These are phyloP conservation scores for Sphaerostilbella broomeana DNA, from an alignment of 2,329 filamentous ascomycete species.

Conservation along the genomic window DNA sequence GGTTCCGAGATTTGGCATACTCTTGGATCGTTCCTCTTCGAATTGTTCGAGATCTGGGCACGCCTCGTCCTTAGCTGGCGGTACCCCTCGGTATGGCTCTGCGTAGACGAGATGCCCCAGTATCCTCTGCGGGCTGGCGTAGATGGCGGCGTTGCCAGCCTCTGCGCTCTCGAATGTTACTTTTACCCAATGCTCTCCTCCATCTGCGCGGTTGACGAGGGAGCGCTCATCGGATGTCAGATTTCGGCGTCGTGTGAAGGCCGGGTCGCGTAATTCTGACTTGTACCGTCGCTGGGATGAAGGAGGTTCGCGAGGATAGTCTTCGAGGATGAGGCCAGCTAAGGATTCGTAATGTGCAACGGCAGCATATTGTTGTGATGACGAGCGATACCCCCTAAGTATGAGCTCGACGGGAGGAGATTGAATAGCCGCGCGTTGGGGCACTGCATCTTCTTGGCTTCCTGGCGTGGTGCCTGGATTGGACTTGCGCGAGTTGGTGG, in stretches of 20 bases:
- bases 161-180: slow-evolving; percentile 71
- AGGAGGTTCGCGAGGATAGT: slow-evolving; percentile 83
- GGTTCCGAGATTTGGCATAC: slow-evolving; percentile 26
- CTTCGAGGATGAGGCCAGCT: slow-evolving; percentile 82
- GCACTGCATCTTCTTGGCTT: slow-evolving; percentile 34
- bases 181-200: slow-evolving; percentile 89
- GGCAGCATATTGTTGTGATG: slow-evolving; percentile 71
- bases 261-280: slow-evolving; percentile 65
- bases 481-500: slow-evolving; percentile 29
- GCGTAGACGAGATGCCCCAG: slow-evolving; percentile 65
- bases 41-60: slow-evolving; percentile 47
- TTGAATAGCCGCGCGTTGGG: slow-evolving; percentile 28
- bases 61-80: slow-evolving; percentile 57
- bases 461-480: slow-evolving; percentile 29
- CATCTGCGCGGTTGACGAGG: slow-evolving; percentile 74
- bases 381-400: slow-evolving; percentile 68
- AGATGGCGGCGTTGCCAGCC: slow-evolving; percentile 63
- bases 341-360: slow-evolving; percentile 84
- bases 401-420: slow-evolving; percentile 64
- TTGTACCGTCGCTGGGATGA: slow-evolving; percentile 64
- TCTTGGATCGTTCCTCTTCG: slow-evolving; percentile 29
- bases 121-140: slow-evolving; percentile 64
- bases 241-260: slow-evolving; percentile 57
- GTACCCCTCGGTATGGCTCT: slow-evolving; percentile 60
- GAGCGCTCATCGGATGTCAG: slow-evolving; percentile 66